Evolutionary conservation across 345 rosid species (phyloP), one percentile per base, ranked within the genome.

Genomic region (Kernera saxatilis): DNA sequence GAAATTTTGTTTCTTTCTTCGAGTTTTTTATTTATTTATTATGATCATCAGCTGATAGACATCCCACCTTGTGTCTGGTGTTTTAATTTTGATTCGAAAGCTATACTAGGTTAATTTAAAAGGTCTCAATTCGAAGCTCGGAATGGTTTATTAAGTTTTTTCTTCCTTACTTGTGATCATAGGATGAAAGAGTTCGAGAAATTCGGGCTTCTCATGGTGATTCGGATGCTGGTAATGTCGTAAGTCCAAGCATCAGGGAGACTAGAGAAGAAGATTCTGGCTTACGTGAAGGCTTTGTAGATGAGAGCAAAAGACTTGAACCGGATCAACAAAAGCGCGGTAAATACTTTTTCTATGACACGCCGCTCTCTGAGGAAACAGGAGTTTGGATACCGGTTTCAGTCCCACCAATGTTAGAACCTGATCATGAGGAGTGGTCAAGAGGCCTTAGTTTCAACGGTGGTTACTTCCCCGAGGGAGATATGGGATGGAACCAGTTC

Each of bases 361-460:
- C 85, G 1, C 99, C 97, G 0, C 87, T 78, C 33, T 76, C 79
- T 49, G 99, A 94, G 65, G 96, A 94, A 50, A 94, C 99, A 8
- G 99, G 99, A 44, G 81, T 64, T 64, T 94, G 99, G 99, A 94
- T 94, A 72, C 97, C 97, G 0, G 95, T 94, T 45, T 94, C 99
- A 27, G 95, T 91, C 71, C 99, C 99, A 27, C 97, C 97, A 0
- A 85, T 85, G 97, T 78, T 81, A 46, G 97, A 87, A 61, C 70
- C 76, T 49, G 85, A 88, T 46, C 83, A 67, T 12, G 91, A 86
- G 36, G 88, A 90, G 69, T 82, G 91, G 93, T 73, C 72, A 2
- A 82, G 84, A 81, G 89, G 90, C 2, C 83, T 84, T 67, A 79
- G 70, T 71, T 67, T 82, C 6, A 77, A 86, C 50, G 99, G 99